These are phyloP conservation scores for Candida sphagnicola DNA, from an alignment of 805 yeast genomes.

Conservation along the genomic window DNA sequence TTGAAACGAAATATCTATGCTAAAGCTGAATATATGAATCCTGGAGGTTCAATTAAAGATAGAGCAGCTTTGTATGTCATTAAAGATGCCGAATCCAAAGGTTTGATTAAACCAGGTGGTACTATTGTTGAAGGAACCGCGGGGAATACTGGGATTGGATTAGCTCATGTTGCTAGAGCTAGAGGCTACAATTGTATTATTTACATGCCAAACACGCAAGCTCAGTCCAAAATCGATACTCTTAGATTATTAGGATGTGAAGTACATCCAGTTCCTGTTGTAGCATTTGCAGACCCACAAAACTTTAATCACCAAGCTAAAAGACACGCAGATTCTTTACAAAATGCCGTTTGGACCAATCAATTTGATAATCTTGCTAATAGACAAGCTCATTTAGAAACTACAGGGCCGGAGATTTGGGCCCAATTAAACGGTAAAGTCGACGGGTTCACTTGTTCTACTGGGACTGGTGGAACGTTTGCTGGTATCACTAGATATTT, in stretches of 20 bases:
- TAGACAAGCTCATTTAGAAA: constrained; percentile 81
- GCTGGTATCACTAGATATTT: constrained; percentile 82
- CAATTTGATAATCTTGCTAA: constrained; percentile 89
- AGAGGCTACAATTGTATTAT: constrained; percentile 82
- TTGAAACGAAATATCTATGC: constrained; percentile 56
- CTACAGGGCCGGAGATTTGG: constrained; percentile 94
- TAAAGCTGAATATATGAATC: constrained; percentile 90
- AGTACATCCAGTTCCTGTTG: constrained; percentile 86
- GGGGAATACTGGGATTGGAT: constrained; percentile 93
- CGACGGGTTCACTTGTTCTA: constrained; percentile 83
- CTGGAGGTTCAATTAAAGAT: constrained; percentile 91
- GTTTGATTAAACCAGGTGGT: constrained; percentile 68
- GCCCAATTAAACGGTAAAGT: constrained; percentile 73
- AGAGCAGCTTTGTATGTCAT: constrained; percentile 79
- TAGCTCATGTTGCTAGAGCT: constrained; percentile 76
- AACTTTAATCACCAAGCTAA: constrained; percentile 86
- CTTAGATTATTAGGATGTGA: constrained; percentile 77
- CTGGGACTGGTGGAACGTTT: constrained; percentile 92
- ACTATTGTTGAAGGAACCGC: constrained; percentile 93
- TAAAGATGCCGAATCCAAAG: constrained; percentile 71
- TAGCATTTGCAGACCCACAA: constrained; percentile 73
- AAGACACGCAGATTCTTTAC: constrained; percentile 72
- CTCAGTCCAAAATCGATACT: constrained; percentile 73
- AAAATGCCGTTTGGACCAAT: constrained; percentile 88
- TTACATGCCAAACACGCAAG: constrained; percentile 89